phyloP scores from a whole-genome alignment of 2,329 filamentous ascomycete species.

The Xylariales sp. region DNA sequence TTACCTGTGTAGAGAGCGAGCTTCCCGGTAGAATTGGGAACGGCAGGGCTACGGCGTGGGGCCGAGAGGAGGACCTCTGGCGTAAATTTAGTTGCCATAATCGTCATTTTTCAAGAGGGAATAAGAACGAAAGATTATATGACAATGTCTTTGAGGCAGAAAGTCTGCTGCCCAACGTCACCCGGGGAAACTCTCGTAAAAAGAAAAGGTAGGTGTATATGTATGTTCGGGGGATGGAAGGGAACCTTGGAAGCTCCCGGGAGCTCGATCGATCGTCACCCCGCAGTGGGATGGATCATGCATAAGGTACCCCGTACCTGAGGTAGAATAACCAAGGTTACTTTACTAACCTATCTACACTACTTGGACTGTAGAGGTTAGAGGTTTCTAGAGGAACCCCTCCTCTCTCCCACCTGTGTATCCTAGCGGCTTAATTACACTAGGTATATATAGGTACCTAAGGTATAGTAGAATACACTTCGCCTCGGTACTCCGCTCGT shows the following conservation, averaged over 20 bases:
- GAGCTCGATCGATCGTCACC: conserved; percentile 22
- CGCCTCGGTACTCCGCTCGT: background rate
- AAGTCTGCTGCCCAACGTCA: background rate
- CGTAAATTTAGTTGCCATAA: conserved; percentile 77
- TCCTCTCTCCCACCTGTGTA: too few species aligned
- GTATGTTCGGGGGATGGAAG: background rate
- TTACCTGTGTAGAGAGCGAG: conserved; percentile 72
- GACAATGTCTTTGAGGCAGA: background rate
- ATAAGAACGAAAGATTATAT: background rate
- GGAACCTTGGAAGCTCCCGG: conserved; percentile 7
- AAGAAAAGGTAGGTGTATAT: conserved; percentile 1
- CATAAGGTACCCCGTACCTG: background rate
- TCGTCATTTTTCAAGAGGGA: conserved; percentile 67
- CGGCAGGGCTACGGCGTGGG: conserved; percentile 75
- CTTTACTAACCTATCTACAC: too few species aligned
- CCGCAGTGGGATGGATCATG: conserved; percentile 12
- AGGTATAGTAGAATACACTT: background rate
- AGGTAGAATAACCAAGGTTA: too few species aligned
- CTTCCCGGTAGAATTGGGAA: conserved; percentile 75
- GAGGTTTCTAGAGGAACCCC: too few species aligned
- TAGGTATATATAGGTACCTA: too few species aligned
- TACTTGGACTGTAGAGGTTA: too few species aligned
- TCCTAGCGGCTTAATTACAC: too few species aligned
- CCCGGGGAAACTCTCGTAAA: background rate
- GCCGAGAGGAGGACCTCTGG: conserved; percentile 81